phyloP scores from a whole-genome alignment of 1,284 basidiomycete species.

The Leccinum fallax region DNA sequence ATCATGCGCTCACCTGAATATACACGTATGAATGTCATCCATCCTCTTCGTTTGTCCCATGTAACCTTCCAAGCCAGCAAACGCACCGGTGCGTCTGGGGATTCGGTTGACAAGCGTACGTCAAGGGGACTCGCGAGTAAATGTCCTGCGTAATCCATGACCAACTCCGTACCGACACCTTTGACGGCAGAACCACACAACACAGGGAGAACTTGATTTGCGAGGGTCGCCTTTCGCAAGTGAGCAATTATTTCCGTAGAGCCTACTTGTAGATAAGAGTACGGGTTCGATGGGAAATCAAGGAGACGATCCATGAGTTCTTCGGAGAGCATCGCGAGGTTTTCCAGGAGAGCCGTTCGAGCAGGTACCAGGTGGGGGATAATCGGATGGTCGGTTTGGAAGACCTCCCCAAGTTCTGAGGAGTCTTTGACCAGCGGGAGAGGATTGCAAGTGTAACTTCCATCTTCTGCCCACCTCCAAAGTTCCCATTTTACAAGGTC shows the following conservation, averaged over 20 bases:
- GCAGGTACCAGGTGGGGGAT: conserved; percentile 66
- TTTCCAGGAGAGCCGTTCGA: conserved; percentile 71
- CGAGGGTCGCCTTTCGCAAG: conserved; percentile 69
- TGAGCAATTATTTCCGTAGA: conserved; percentile 55
- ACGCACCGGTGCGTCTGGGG: conserved; percentile 53
- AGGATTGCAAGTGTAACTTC: conserved; percentile 45
- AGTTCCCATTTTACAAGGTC: conserved; percentile 82
- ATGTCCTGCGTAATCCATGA: conserved; percentile 82
- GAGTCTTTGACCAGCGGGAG: conserved; percentile 55
- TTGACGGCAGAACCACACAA: conserved; percentile 83
- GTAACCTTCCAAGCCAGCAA: conserved; percentile 87
- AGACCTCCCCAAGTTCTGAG: conserved; percentile 44
- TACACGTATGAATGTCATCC: conserved; percentile 90
- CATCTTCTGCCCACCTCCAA: conserved; percentile 66
- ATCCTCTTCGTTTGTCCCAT: conserved; percentile 83
- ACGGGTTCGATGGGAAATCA: conserved; percentile 54
- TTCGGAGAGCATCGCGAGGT: conserved; percentile 79
- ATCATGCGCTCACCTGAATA: conserved; percentile 68
- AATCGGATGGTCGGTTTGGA: conserved; percentile 65
- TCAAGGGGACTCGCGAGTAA: conserved; percentile 81
- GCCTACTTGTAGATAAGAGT: conserved; percentile 63
- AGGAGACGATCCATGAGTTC: conserved; percentile 74
- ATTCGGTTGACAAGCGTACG: conserved; percentile 48
- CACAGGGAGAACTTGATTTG: conserved; percentile 73
- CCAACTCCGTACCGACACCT: conserved; percentile 79